Conservation (phyloP, 139 green algal genomes). For the Tetratostichococcus sp. region DNA sequence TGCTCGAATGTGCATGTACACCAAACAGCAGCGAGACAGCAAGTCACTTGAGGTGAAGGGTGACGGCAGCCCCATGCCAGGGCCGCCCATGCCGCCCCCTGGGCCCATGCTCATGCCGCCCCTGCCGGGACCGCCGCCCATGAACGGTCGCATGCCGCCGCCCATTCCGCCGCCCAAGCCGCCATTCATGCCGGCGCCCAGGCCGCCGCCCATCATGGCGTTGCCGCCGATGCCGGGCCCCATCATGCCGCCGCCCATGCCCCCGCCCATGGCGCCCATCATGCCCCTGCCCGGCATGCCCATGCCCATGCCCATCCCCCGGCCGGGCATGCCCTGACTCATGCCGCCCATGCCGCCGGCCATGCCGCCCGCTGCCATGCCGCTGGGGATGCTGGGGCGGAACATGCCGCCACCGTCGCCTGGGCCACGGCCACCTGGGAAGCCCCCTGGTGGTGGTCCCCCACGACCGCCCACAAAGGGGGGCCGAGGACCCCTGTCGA, state of each 20-base stretch:
- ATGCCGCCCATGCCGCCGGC: neutral
- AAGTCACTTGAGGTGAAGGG: neutral
- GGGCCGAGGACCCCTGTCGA: neutral
- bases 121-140: constrained; percentile 12
- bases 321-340: neutral
- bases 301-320: neutral
- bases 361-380: constrained; percentile 5
- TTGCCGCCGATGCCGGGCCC: neutral
- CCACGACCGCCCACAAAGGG: neutral
- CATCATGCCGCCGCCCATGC: neutral
- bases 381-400: neutral
- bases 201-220: constrained; percentile 3
- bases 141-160: constrained; percentile 2
- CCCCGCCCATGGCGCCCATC: too few species aligned
- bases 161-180: constrained; percentile 1
- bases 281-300: neutral
- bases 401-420: neutral
- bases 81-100: constrained; percentile 14
- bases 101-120: constrained; percentile 18
- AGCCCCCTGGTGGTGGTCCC: neutral
- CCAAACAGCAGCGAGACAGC: neutral
- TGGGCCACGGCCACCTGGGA: neutral
- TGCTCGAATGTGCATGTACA: too few species aligned
- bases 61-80: constrained; percentile 12
- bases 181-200: constrained; percentile 2